Evolutionary conservation across 495 filamentous ascomycete species (phyloP).

Genomic region (Penicillium cosmopolitanum): DNA sequence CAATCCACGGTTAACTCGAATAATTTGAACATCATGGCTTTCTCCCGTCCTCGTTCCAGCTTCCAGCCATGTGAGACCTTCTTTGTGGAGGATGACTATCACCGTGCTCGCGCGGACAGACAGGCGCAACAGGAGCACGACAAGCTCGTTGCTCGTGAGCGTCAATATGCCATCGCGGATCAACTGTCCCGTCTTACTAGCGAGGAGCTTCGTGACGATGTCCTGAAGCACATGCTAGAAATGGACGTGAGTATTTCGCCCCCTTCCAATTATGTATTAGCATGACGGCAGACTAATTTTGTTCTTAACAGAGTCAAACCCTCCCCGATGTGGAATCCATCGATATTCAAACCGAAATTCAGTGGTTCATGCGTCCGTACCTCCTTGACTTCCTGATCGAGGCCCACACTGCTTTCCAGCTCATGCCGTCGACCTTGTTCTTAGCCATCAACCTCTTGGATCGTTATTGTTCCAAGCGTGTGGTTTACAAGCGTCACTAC

Average conservation of each 20-base stretch:
- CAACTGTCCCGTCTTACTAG: slow-evolving; percentile 79
- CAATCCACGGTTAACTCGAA: background rate
- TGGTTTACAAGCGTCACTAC: slow-evolving; percentile 99
- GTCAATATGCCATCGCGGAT: slow-evolving; percentile 81
- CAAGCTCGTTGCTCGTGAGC: slow-evolving; percentile 72
- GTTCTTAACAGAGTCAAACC: slow-evolving; percentile 70
- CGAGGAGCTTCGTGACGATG: slow-evolving; percentile 91
- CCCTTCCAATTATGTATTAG: slow-evolving; percentile 16
- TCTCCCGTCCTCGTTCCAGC: slow-evolving; percentile 55
- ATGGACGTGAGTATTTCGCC: slow-evolving; percentile 79
- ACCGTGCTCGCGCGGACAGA: slow-evolving; percentile 38
- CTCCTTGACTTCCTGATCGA: slow-evolving; percentile 98
- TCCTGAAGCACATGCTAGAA: slow-evolving; percentile 87
- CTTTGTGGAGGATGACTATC: slow-evolving; percentile 82
- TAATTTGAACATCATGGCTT: slow-evolving; percentile 69
- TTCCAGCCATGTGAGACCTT: slow-evolving; percentile 72
- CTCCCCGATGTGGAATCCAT: slow-evolving; percentile 95
- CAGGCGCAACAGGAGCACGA: slow-evolving; percentile 62
- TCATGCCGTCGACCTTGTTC: slow-evolving; percentile 93
- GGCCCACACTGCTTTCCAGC: slow-evolving; percentile 91
- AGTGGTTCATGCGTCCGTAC: slow-evolving; percentile 99
- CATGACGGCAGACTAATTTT: background rate
- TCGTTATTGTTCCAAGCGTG: slow-evolving; percentile 93
- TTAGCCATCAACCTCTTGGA: slow-evolving; percentile 96
- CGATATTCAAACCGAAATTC: slow-evolving; percentile 97